Base-by-base conservation (phyloP, 2,329 filamentous ascomycete species). In the Colletotrichum viniferum region DNA sequence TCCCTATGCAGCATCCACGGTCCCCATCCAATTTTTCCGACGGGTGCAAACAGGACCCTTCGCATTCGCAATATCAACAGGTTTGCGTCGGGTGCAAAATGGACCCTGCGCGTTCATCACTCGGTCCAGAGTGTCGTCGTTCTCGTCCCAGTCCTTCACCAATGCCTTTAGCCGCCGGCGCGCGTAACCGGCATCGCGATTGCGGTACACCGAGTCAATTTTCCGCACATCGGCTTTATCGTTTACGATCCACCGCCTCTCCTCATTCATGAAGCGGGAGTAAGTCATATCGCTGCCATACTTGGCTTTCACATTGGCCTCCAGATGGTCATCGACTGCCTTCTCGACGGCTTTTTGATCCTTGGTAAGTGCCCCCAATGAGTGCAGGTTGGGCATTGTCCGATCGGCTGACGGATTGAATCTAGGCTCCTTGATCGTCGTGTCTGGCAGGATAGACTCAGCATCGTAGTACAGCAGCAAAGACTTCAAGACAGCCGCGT, bases 181-280 rank as follows among this genome's bases (percentile, higher is more conserved):
- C 8, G 83, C 83, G 64, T 82, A 77, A 6, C 83, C 83, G 13
- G 83, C 83, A 71, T 87, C 85, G 12, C 84, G 81, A 68, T 86
- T 87, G 14, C 85, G 83, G 71, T 87, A 87, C 43, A 86, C 85
- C 18, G 84, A 86, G 76, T 87, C 85, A 63, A 87, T 86, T 73
- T 86, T 84, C 55, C 85, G 80, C 21, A 87, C 84, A 70, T 86
- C 85, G 8, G 80, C 77, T 24, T 77, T 81, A 77, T 87, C 84
- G 71, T 81, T 86, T 56, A 84, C 77, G 10, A 87, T 79, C 83
- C 84, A 87, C 32, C 85, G 81, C 62, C 81, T 82, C 76, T 86
- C 84, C 58, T 84, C 81, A 38, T 80, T 80, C 69, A 83, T 77
- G 69, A 86, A 86, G 7, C 74, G 72, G 6, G 52, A 55, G 71